Evolutionary conservation across 2,329 filamentous ascomycete species (phyloP), one percentile per base, ranked within the genome.

Genomic region (Fusarium keratoplasticum): DNA sequence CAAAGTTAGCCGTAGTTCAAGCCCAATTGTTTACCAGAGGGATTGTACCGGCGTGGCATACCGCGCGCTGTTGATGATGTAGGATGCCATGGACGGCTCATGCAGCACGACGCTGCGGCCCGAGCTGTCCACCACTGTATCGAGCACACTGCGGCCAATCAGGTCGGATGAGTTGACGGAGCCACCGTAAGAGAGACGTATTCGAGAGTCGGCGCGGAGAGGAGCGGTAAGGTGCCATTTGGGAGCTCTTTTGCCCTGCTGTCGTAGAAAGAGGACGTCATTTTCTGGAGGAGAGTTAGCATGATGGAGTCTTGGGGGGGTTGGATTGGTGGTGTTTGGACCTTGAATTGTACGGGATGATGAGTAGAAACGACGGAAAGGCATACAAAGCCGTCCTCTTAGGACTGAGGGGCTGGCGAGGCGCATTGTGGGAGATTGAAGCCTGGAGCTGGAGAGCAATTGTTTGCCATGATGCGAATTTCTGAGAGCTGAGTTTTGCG

Each of bases 81-180:
- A 95, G 81, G 95, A 91, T 57, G 91, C 91, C 66, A 96, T 83
- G 0, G 91, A 92, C 18, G 93, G 92, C 72, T 90, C 88, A 63
- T 89, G 88, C 44, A 94, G 78, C 69, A 90, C 86, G 67, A 89
- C 90, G 6, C 86, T 79, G 11, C 83, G 79, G 33, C 86, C 87
- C 5, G 75, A 88, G 71, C 83, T 86, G 55, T 91, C 88, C 40
- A 83, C 80, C 13, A 94, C 83, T n/a, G 86, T 78, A 73, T 93
- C 90, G 70, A 92, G 87, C 6, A 88, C 80, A 44, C 83, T 82
- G 71, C 87, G 89, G 42, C 92, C 93, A 76, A 95, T 92, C 65
- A 95, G 88, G 40, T 90, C 87, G 61, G 83, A 81, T 62, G 89
- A 87, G 0, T 80, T 71, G 13, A 92, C 76, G 0, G 79, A 78